Conservation (phyloP, 192 early-diverging fungal genomes). For the Coemansia sp. region DNA sequence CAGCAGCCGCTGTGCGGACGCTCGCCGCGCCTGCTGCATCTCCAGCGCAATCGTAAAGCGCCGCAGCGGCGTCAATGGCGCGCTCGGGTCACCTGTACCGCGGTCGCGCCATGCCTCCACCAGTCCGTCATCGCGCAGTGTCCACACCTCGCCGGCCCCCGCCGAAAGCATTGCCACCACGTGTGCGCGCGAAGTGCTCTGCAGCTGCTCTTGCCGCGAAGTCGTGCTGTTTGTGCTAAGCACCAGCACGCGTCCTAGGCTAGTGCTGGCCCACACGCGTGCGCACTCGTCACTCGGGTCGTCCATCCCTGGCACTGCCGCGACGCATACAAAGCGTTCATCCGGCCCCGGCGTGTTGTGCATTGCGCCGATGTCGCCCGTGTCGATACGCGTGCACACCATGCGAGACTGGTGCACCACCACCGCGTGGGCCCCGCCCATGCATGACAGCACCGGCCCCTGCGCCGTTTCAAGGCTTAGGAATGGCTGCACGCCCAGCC, state of each 20-base stretch:
- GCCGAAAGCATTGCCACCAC: slow-evolving; percentile 29
- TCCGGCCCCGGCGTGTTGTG: slow-evolving; percentile 49
- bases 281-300: slow-evolving; percentile 29
- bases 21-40: slow-evolving; percentile 29
- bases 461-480: slow-evolving; percentile 29
- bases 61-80: slow-evolving; percentile 28
- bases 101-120: slow-evolving; percentile 44
- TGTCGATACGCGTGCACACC: slow-evolving; percentile 46
- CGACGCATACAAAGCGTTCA: slow-evolving; percentile 48
- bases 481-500: slow-evolving; percentile 39
- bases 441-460: slow-evolving; percentile 20
- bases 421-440: slow-evolving; percentile 36
- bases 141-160: slow-evolving; percentile 43
- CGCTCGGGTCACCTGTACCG: slow-evolving; percentile 12
- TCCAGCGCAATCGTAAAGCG: slow-evolving; percentile 35
- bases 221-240: slow-evolving; percentile 24
- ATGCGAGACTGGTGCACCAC: slow-evolving; percentile 43
- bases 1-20: slow-evolving; percentile 12
- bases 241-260: slow-evolving; percentile 37
- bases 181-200: slow-evolving; percentile 8
- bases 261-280: slow-evolving; percentile 42
- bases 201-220: slow-evolving; percentile 25
- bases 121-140: slow-evolving; percentile 42
- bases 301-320: slow-evolving; percentile 27
- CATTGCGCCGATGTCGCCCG: slow-evolving; percentile 48